Evolutionary conservation across 192 early-diverging fungal genomes (phyloP), one percentile per base, ranked within the genome.

Genomic region (Anaeromyces robustus): DNA sequence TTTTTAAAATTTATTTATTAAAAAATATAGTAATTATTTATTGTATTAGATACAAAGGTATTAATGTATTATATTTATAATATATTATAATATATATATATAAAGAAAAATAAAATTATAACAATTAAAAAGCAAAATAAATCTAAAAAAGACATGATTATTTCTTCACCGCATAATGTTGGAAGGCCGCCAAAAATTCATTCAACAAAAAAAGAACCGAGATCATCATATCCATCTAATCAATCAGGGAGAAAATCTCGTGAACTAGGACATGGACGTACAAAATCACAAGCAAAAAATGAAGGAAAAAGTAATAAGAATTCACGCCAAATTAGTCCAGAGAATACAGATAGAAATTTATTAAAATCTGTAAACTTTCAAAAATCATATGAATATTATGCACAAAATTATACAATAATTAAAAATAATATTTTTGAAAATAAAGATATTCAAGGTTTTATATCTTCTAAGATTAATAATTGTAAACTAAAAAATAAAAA

Each of bases 301-400:
- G 52, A 68, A 11, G 52, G 52, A 9, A 68, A 68, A n/a, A 68
- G 19, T n/a, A 68, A 68, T 68, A 68, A 22, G 11, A 68, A 68
- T 68, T 68, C 52, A 7, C 6, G 82, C 77, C 1, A 84, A 84
- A 78, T 78, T 82, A 26, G 87, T 84, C 19, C 83, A 79, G 17
- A 88, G 84, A 83, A 84, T 12, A 79, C 85, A 41, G 83, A 86
- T 30, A 81, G 83, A 30, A 84, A 86, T 4, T 39, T 86, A 14
- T 82, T 90, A 80, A 85, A 86, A 77, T 84, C 81, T 9, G 43
- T 87, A 68, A 68, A 68, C 28, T 68, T 68, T 68, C 52, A 68
- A 68, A 68, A 68, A 9, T 68, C 52, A 9, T 68, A 68, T 68
- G 52, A 68, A n/a, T 68, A 11, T 68, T 11, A 68, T n/a, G 52